Conservation (phyloP, 495 filamentous ascomycete species). For the Emericellopsis terricola region DNA sequence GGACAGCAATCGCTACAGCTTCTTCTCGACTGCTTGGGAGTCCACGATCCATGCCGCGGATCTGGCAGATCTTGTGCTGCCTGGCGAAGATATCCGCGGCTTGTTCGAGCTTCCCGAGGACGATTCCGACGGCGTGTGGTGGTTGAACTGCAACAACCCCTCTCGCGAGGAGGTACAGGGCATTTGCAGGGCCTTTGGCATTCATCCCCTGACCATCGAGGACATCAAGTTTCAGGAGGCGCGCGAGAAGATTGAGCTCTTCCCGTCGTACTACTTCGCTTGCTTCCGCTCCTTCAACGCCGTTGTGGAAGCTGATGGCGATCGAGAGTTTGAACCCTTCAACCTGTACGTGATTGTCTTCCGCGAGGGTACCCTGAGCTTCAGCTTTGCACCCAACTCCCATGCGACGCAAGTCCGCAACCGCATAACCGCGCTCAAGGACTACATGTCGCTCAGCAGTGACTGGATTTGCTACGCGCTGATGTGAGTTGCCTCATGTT, state of each 20-base stretch:
- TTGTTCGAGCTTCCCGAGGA: slow-evolving; percentile 60
- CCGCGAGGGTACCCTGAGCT: slow-evolving; percentile 84
- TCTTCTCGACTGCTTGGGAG: slow-evolving; percentile 88
- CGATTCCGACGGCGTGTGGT: slow-evolving; percentile 70
- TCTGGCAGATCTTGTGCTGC: slow-evolving; percentile 69
- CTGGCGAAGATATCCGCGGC: slow-evolving; percentile 74
- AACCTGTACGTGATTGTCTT: slow-evolving; percentile 96
- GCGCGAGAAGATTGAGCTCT: slow-evolving; percentile 95
- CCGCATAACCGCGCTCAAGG: slow-evolving; percentile 79
- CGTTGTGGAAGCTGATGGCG: slow-evolving; percentile 51
- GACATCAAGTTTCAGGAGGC: slow-evolving; percentile 89
- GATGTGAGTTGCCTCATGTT: slow-evolving; percentile 42
- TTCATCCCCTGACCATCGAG: slow-evolving; percentile 86
- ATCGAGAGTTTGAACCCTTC: slow-evolving; percentile 77
- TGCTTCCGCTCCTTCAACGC: slow-evolving; percentile 83
- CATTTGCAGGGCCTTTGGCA: slow-evolving; percentile 79
- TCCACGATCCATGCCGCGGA: slow-evolving; percentile 80
- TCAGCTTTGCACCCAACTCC: slow-evolving; percentile 69
- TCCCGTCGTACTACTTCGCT: slow-evolving; percentile 93
- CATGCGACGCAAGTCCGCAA: slow-evolving; percentile 80
- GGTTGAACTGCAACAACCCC: slow-evolving; percentile 84
- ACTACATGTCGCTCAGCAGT: slow-evolving; percentile 79
- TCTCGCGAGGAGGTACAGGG: slow-evolving; percentile 75
- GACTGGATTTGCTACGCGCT: slow-evolving; percentile 99
- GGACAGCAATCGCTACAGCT: slow-evolving; percentile 68